Evolutionary conservation across 257 asterid species (phyloP).

Genomic region (Nicotiana knightiana): DNA sequence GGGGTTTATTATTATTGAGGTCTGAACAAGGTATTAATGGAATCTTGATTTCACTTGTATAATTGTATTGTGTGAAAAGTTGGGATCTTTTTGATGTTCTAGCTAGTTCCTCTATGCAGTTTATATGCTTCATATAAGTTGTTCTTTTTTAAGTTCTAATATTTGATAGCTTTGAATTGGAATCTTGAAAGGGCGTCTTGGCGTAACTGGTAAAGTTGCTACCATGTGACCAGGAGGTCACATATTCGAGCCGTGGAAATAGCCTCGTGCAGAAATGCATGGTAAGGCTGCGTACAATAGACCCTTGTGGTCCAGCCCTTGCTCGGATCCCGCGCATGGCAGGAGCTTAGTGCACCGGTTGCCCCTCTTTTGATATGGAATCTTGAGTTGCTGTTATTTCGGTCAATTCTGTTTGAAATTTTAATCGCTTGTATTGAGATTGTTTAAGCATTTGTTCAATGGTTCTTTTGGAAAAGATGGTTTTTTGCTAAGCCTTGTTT

Average conservation of each 20-base stretch:
- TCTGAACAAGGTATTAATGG: not conserved
- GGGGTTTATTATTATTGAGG: not conserved
- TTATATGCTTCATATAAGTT: not conserved
- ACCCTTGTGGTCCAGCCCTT: no score
- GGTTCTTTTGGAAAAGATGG: slow-evolving; percentile 13
- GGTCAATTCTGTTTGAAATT: slow-evolving; percentile 12
- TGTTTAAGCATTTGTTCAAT: slow-evolving; percentile 13
- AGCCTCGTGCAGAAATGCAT: no score
- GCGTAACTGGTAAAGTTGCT: no score
- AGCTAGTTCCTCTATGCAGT: slow-evolving; percentile 12
- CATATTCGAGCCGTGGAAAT: no score
- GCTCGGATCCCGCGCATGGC: no score
- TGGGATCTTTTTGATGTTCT: slow-evolving; percentile 17
- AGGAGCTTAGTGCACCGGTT: no score
- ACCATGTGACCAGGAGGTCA: no score
- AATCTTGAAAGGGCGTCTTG: not conserved
- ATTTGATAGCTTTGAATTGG: not conserved
- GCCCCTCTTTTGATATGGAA: no score
- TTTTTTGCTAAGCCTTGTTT: slow-evolving; percentile 7
- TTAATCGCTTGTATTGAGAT: slow-evolving; percentile 5
- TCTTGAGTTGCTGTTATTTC: no score
- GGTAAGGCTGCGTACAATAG: no score
- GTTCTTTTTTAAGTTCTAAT: not conserved
- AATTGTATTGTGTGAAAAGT: slow-evolving; percentile 16
- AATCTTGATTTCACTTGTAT: not conserved